Evolutionary conservation across 306 rosid species (phyloP), one percentile per base, ranked within the genome.

Genomic region (Vicia faba): DNA sequence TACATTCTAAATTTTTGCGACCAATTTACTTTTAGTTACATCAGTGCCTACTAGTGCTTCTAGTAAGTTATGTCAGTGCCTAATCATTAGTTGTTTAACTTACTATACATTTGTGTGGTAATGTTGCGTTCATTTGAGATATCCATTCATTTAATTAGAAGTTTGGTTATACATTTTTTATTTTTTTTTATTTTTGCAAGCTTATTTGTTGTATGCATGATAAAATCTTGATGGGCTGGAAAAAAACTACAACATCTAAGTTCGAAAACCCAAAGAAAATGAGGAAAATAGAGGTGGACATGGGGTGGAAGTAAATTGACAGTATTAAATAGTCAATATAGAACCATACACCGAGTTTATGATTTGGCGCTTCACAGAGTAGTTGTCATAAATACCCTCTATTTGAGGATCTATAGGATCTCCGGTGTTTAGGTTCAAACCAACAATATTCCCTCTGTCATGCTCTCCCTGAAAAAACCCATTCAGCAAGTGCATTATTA

Each of bases 331-430:
- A 58, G 16, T 64, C 12, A 29, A 55, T 40, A 39, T 58, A 46
- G 44, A 72, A 46, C 49, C 82, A 12, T 83, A 93, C 97, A 88
- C 99, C 12, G 99, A 93, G 83, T 93, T 86, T 74, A 93, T 81
- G 75, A 93, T 85, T 78, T 93, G 99, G 69, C 96, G 90, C 78
- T 93, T 93, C 83, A 90, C 99, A 4, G 95, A 79, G 74, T 88
- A 93, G 88, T 93, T 93, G 80, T 93, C 96, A 35, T 88, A 93
- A 75, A 89, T 93, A 35, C 98, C 98, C 91, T 89, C 98, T 88
- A 93, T 79, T 33, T 84, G 87, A 19, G 98, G 97, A 85, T 93
- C 92, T 63, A 89, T 61, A 0, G 97, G 96, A 77, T 89, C 98
- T 67, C 98, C 98, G 0, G 97, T 88, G 78, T 86, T 77, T 56